Conservation (phyloP, 148 eudicot species). For the Bassia scoparia region DNA sequence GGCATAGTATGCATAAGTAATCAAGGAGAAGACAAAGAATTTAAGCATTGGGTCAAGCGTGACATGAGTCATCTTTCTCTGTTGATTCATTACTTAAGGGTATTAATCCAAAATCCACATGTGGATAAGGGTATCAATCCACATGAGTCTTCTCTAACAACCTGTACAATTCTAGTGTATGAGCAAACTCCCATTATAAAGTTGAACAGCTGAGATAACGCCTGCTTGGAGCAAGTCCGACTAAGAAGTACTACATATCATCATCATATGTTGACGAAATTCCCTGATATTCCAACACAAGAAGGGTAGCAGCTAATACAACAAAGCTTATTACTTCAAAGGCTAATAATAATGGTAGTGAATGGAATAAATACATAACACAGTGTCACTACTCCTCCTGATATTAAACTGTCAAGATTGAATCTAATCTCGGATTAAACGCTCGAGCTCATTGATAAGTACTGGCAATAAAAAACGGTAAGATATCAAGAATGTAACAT, state of each 20-base stretch:
- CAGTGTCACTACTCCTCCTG: constrained; percentile 59
- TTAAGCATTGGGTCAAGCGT: neutral
- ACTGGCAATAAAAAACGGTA: constrained; percentile 46
- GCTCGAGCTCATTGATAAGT: constrained; percentile 96
- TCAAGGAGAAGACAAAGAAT: constrained; percentile 7
- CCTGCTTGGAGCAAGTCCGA: neutral
- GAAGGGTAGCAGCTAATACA: neutral
- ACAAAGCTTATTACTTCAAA: neutral
- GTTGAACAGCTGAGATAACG: neutral
- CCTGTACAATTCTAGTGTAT: neutral
- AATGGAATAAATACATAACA: constrained; percentile 4
- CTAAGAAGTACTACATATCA: neutral
- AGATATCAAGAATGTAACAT: constrained; percentile 1
- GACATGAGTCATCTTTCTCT: neutral
- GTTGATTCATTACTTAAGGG: constrained; percentile 8
- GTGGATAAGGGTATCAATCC: no score
- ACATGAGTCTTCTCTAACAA: no score
- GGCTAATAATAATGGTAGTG: neutral
- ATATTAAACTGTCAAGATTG: constrained; percentile 67
- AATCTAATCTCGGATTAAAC: constrained; percentile 80
- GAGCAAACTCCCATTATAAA: neutral
- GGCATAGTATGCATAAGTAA: no score
- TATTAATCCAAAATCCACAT: no score
- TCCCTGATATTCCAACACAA: neutral
- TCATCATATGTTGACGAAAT: neutral